Evolutionary conservation across 371 early-diverging fungal genomes (phyloP).

Genomic region (Mortierella polycephala): DNA sequence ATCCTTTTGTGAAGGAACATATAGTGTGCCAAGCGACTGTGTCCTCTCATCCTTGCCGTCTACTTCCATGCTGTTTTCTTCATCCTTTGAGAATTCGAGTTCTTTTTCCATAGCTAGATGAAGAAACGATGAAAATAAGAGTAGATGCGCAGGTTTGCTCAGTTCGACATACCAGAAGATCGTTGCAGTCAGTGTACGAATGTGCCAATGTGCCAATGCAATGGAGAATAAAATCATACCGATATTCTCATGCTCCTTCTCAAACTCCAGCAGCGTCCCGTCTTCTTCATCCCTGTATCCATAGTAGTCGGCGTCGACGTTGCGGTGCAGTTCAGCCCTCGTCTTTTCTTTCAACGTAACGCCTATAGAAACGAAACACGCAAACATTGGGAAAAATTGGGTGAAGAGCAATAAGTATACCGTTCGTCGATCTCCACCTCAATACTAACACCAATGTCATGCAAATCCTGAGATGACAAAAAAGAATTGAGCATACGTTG

Average conservation of each 20-base stretch:
- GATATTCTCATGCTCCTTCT: constrained; percentile 67
- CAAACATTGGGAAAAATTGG: too few species aligned
- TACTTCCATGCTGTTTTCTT: constrained; percentile 55
- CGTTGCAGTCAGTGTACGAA: background rate
- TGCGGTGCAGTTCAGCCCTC: constrained; percentile 77
- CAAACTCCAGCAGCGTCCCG: constrained; percentile 82
- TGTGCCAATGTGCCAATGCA: background rate
- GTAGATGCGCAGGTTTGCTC: too few species aligned
- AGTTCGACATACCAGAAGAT: too few species aligned
- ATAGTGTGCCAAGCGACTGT: constrained; percentile 32
- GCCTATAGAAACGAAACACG: constrained; percentile 11
- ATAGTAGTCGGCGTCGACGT: constrained; percentile 95
- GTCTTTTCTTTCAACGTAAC: constrained; percentile 60
- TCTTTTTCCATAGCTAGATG: constrained; percentile 37
- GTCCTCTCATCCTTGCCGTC: constrained; percentile 29
- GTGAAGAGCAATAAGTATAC: too few species aligned
- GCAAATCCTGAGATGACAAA: background rate
- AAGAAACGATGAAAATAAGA: background rate
- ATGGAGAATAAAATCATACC: constrained; percentile 27
- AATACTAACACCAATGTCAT: background rate
- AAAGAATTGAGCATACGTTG: constrained; percentile 15
- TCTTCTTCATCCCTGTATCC: constrained; percentile 97
- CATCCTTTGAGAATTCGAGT: constrained; percentile 46
- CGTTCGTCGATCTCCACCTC: too few species aligned
- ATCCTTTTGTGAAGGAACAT: constrained; percentile 76